These are phyloP conservation scores for Paramecium tetraurelia DNA, from an alignment of 73 alveolate genomes.

Conservation along the genomic window DNA sequence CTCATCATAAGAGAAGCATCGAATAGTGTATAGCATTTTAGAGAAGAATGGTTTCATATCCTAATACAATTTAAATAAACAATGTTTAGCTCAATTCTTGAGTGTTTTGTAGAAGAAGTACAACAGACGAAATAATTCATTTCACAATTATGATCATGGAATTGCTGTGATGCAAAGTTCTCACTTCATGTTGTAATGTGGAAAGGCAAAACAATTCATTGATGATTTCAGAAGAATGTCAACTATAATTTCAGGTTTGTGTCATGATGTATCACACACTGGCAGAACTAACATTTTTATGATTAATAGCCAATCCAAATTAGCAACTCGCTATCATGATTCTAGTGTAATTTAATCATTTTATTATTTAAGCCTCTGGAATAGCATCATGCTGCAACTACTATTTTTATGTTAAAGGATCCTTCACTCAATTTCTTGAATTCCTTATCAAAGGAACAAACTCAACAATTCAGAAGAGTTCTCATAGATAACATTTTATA, in stretches of 20 bases:
- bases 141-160: conserved; percentile 62
- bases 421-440: conserved; percentile 37
- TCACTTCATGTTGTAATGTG: background rate
- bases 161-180: conserved; percentile 60
- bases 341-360: conserved; percentile 15
- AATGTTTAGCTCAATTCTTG: conserved; percentile 43
- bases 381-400: conserved; percentile 61
- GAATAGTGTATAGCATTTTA: conserved; percentile 41
- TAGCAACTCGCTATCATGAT: conserved; percentile 62
- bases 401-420: conserved; percentile 50
- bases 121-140: conserved; percentile 46
- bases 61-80: background rate
- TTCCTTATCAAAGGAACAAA: background rate
- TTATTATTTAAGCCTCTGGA: conserved; percentile 33
- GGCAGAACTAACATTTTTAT: conserved; percentile 55
- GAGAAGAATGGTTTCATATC: conserved; percentile 25
- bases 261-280: conserved; percentile 63
- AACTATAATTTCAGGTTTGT: conserved; percentile 52
- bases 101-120: conserved; percentile 46
- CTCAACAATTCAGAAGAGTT: conserved; percentile 40
- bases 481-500: conserved; percentile 53
- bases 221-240: conserved; percentile 32
- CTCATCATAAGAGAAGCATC: conserved; percentile 13
- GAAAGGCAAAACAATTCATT: conserved; percentile 25
- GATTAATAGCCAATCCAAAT: conserved; percentile 34